Evolutionary conservation across 139 green algal genomes (phyloP), one percentile per base, ranked within the genome.

Genomic region (Picochlorum sp.): DNA sequence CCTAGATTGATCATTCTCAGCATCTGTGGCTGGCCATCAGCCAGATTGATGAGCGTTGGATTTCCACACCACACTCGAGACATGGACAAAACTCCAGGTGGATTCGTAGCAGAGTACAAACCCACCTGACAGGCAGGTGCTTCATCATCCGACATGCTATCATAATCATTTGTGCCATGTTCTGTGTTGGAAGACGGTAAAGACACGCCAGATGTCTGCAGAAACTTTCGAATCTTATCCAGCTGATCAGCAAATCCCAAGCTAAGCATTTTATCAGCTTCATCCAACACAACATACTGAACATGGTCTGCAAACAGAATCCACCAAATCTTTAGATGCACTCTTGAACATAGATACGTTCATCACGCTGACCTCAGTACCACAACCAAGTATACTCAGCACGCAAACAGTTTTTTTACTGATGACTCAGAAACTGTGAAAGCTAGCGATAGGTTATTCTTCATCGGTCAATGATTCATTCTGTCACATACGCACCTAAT

Each of bases 181-280:
- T 54, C 47, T 54, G 8, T 26, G 18, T 54, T 13, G 14, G 5
- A 45, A 45, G 26, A 15, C 14, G 65, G 49, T 3, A 69, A 57
- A 44, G 88, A 66, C 6, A 21, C 47, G 18, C 47, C 47, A 54
- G 47, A 26, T 26, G 11, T 54, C 16, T 21, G 47, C 26, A 92
- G 45, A 63, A 86, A 44, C 1, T 2, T 60, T 10, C 59, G 66
- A 62, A 96, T 61, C 3, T 75, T 57, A 4, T 87, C 78, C 11
- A 95, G 63, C 69, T 95, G 85, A 9, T 82, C 75, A 61, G 72
- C 30, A 45, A 96, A 88, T 20, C 89, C 89, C 18, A 90, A 62
- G 6, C 66, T 72, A 55, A 96, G 76, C 87, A 96, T 92, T 68
- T 90, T 90, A 71, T 96, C 89, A 0, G 88, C 87, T 65, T 96